Evolutionary conservation across 441 rosid genomes (phyloP).

Genomic region (Erysimum pusillum): DNA sequence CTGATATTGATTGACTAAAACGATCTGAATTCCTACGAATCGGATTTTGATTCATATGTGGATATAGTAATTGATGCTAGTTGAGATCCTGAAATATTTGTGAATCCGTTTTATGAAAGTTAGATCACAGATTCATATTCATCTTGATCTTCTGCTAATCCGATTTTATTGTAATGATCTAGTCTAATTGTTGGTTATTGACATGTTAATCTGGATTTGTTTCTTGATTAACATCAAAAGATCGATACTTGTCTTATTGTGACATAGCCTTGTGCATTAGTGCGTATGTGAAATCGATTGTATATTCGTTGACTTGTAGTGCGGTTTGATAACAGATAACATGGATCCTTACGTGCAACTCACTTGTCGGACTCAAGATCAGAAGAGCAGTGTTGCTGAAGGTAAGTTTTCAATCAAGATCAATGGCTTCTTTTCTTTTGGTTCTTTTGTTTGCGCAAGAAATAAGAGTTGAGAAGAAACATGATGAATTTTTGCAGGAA

Average conservation of each 20-base stretch:
- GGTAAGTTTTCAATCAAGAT: slow-evolving; percentile 53
- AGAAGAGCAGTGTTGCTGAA: slow-evolving; percentile 70
- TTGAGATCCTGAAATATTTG: not conserved
- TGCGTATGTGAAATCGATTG: slow-evolving; percentile 1
- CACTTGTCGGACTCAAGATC: slow-evolving; percentile 77
- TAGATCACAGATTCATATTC: slow-evolving; percentile 22
- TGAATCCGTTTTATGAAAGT: slow-evolving; percentile 13
- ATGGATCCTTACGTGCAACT: slow-evolving; percentile 76
- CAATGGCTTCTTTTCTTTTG: not conserved
- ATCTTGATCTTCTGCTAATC: slow-evolving; percentile 24
- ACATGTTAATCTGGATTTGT: slow-evolving; percentile 19
- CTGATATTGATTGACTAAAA: slow-evolving; percentile 5
- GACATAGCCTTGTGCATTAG: not conserved
- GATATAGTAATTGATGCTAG: not conserved
- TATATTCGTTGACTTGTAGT: slow-evolving; percentile 9
- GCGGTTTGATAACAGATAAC: slow-evolving; percentile 47
- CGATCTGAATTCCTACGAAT: not conserved
- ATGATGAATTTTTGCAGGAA: slow-evolving; percentile 49
- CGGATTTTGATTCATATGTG: not conserved
- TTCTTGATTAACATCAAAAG: slow-evolving; percentile 2
- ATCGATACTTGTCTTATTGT: not conserved
- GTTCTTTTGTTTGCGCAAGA: not conserved
- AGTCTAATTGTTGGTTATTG: slow-evolving; percentile 18
- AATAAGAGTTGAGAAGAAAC: not conserved
- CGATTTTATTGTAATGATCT: not conserved